Base-by-base conservation (phyloP, 2,329 filamentous ascomycete genomes). In the Colletotrichum caudatum region DNA sequence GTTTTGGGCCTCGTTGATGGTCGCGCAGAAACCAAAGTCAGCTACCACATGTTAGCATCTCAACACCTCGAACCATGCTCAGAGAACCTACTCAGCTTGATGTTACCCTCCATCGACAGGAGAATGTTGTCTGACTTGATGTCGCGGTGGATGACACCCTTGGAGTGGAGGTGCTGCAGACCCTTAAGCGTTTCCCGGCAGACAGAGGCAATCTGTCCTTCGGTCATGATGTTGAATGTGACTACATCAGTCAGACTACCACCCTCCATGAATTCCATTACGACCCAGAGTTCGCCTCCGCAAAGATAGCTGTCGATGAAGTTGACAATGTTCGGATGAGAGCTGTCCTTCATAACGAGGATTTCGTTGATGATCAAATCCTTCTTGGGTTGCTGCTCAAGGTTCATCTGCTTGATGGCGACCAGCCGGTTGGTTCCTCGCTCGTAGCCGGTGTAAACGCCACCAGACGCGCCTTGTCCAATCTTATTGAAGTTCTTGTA, bases 231-330 rank as follows among this genome's bases (percentile, higher is more conserved):
- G 83, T 98, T 98, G 83, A 97, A 98, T 4, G 96, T 99, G 68
- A 99, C 96, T 65, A 99, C 96, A 81, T 99, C 96, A 14, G 96
- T 99, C 80, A 99, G 85, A 82, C 94, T 98, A 74, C 96, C 96
- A 71, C 96, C 96, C 82, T 99, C 95, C 96, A 99, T 99, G 78
- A 95, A 99, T 83, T 99, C 96, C 96, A 99, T 99, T 44, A 98
- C 94, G 1, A 99, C 96, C 96, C 96, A 99, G 39, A 99, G 85
- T 81, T 98, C 96, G 54, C 95, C 93, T 16, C 90, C 89, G 69
- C 95, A 92, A 14, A 99, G 86, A 81, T 95, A 98, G 80, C 95
- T 98, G 84, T 98, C 96, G 84, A 98, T 95, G 82, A 98, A 99
- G 82, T 99, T 99, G 83, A 99, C 96, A 82, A 99, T 97, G 80